Evolutionary conservation across 208 protist species (phyloP).

Genomic region (Strigomonas culicis): DNA sequence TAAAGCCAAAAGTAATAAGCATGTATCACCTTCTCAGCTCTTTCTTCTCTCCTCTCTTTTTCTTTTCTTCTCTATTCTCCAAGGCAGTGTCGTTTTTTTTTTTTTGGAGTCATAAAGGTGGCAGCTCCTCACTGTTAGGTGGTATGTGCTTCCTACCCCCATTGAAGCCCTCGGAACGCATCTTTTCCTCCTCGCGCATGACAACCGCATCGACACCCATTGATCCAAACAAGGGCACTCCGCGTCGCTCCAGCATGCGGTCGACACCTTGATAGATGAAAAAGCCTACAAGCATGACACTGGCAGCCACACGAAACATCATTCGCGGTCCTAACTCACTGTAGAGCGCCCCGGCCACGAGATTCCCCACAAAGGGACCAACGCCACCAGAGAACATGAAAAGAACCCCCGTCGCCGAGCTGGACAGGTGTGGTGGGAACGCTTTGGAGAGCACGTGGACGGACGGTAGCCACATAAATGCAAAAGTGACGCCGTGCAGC

Average conservation of each 20-base stretch:
- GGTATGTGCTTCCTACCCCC: not conserved
- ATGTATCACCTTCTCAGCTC: not conserved
- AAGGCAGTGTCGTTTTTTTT: not conserved
- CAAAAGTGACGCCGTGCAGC: constrained; percentile 70
- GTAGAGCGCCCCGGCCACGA: constrained; percentile 50
- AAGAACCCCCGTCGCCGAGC: constrained; percentile 48
- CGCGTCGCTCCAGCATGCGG: constrained; percentile 22
- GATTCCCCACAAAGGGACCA: constrained; percentile 50
- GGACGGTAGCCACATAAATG: constrained; percentile 58
- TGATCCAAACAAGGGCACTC: constrained; percentile 1
- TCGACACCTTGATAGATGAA: constrained; percentile 34
- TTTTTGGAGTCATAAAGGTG: not conserved
- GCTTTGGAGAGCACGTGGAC: constrained; percentile 30
- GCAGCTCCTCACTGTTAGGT: not conserved
- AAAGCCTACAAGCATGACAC: constrained; percentile 25
- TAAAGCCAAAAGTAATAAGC: not conserved
- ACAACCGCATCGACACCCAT: not conserved
- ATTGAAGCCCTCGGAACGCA: not conserved
- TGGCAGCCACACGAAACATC: constrained; percentile 43
- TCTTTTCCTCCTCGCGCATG: not conserved
- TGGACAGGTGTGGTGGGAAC: constrained; percentile 41
- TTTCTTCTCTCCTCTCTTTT: not conserved
- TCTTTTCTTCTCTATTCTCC: not conserved
- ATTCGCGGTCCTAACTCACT: constrained; percentile 28
- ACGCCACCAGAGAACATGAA: constrained; percentile 41